These are phyloP conservation scores for Corylus heterophylla DNA, from an alignment of 306 rosid species.

Conservation along the genomic window DNA sequence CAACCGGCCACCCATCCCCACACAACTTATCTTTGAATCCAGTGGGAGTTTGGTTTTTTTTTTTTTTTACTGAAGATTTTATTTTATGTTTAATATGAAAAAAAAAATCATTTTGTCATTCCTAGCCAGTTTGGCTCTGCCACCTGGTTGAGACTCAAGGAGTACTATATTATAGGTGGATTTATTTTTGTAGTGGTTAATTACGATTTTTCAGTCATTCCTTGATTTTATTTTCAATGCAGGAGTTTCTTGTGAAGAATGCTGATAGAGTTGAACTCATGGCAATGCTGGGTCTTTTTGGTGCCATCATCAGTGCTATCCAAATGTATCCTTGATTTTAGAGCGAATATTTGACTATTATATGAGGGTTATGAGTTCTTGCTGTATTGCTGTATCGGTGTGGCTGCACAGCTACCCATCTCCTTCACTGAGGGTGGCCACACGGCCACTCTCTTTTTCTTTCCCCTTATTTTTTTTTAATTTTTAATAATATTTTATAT, in stretches of 20 bases:
- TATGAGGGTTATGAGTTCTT: slow-evolving; percentile 5
- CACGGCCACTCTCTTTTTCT: no score
- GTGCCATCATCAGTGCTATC: slow-evolving; percentile 79
- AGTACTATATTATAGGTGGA: not conserved
- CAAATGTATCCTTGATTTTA: slow-evolving; percentile 86
- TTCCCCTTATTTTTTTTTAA: no score
- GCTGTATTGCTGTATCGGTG: not conserved
- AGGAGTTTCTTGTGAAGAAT: slow-evolving; percentile 87
- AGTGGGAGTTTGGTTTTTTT: not conserved
- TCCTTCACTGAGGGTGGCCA: no score
- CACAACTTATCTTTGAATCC: not conserved
- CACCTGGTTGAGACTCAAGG: not conserved
- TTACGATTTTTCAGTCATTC: not conserved
- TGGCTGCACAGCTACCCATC: no score
- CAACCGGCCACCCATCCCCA: not conserved
- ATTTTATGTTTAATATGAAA: not conserved
- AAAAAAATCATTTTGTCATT: not conserved
- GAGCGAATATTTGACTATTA: slow-evolving; percentile 10
- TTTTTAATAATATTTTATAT: no score
- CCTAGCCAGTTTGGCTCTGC: not conserved
- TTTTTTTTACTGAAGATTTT: not conserved
- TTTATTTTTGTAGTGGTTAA: not conserved
- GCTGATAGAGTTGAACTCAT: slow-evolving; percentile 89
- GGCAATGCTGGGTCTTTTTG: slow-evolving; percentile 80
- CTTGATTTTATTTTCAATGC: slow-evolving; percentile 32